Evolutionary conservation across 768 basidiomycete genomes (phyloP).

Genomic region (Hortiboletus campestris): DNA sequence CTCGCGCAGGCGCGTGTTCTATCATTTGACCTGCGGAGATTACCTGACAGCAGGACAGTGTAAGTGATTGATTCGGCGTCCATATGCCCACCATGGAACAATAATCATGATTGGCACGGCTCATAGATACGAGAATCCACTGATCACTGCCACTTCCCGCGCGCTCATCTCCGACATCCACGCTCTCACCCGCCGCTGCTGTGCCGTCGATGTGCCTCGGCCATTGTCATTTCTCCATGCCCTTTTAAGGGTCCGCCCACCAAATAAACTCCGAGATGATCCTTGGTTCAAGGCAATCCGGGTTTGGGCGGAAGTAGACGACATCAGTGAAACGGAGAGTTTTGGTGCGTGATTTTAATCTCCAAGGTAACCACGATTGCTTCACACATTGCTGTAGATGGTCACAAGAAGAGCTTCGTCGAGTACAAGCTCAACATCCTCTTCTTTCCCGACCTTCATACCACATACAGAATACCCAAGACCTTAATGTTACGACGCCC

Average conservation of each 20-base stretch:
- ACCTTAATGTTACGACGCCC: constrained; percentile 36
- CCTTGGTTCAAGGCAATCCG: constrained; percentile 62
- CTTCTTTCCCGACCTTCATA: constrained; percentile 70
- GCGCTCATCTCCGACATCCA: constrained; percentile 72
- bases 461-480: constrained; percentile 39
- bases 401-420: constrained; percentile 68
- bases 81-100: background rate
- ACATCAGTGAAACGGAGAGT: constrained; percentile 74
- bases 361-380: background rate
- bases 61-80: constrained; percentile 20
- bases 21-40: background rate
- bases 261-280: constrained; percentile 25
- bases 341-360: constrained; percentile 51
- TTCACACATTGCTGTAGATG: constrained; percentile 46
- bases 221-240: constrained; percentile 60
- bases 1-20: constrained; percentile 57
- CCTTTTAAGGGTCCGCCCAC: constrained; percentile 44
- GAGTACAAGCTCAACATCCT: constrained; percentile 80
- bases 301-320: constrained; percentile 73
- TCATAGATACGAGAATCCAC: constrained; percentile 73
- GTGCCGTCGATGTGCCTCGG: constrained; percentile 63
- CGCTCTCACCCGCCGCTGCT: constrained; percentile 55
- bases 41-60: constrained; percentile 19
- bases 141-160: constrained; percentile 72
- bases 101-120: constrained; percentile 12